Evolutionary conservation across 495 filamentous ascomycete genomes (phyloP).

Genomic region (Amorphotheca resinae): DNA sequence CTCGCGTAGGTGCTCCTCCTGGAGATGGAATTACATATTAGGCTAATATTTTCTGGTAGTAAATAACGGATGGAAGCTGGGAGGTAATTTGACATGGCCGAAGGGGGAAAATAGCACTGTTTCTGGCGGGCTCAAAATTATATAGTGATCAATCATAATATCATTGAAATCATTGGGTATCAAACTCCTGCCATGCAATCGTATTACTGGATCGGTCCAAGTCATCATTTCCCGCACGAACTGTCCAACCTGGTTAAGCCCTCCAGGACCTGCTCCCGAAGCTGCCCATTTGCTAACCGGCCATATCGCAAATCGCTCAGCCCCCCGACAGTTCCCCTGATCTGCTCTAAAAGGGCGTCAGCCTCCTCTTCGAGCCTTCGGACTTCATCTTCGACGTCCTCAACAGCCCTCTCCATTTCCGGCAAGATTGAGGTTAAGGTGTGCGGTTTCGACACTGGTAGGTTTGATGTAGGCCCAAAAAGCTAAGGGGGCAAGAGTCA

Average conservation of each 20-base stretch:
- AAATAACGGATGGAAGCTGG: no score
- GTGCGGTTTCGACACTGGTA: constrained; percentile 32
- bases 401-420: constrained; percentile 53
- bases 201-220: background rate
- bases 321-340: constrained; percentile 50
- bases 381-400: constrained; percentile 54
- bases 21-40: constrained; percentile 13
- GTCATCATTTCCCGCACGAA: constrained; percentile 36
- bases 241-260: constrained; percentile 51
- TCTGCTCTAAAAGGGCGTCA: constrained; percentile 41
- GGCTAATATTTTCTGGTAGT: constrained; percentile 9
- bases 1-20: constrained; percentile 16
- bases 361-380: constrained; percentile 51
- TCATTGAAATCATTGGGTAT: constrained; percentile 14
- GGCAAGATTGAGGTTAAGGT: constrained; percentile 50
- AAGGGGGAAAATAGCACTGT: background rate
- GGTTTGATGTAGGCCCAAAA: constrained; percentile 43
- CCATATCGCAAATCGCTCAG: constrained; percentile 79
- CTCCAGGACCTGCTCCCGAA: constrained; percentile 46
- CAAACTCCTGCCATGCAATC: constrained; percentile 5
- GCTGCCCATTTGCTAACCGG: constrained; percentile 47
- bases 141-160: constrained; percentile 19
- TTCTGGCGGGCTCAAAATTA: constrained; percentile 7
- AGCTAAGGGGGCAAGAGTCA: constrained; percentile 31
- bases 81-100: background rate